Percentiles rank a stretch among this genome's conserved stretches.
phyloP scores from a whole-genome alignment of 2,329 filamentous ascomycete genomes.

The Annulohypoxylon truncatum region DNA sequence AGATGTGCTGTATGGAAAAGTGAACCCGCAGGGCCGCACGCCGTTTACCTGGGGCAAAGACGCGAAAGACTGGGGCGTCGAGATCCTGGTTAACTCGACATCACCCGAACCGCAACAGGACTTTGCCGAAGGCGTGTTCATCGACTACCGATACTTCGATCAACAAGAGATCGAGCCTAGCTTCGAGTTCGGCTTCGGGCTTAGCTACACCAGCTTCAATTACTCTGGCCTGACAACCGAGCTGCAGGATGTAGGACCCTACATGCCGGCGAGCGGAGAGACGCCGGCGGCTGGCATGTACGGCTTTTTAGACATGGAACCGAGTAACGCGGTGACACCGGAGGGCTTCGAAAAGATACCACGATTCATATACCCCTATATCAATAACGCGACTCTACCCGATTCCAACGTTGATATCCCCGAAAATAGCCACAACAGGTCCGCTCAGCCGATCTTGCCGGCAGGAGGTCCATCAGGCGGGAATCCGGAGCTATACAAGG shows the following conservation, averaged over 20 bases:
- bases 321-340: constrained; percentile 52
- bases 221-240: constrained; percentile 74
- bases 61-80: constrained; percentile 73
- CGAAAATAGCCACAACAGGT: constrained; percentile 68
- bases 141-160: constrained; percentile 85
- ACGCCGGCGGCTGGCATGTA: constrained; percentile 72
- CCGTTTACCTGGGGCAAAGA: constrained; percentile 82
- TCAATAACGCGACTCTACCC: constrained; percentile 68
- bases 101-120: constrained; percentile 68
- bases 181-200: constrained; percentile 83
- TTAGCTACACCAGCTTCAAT: constrained; percentile 83
- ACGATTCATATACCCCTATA: constrained; percentile 75
- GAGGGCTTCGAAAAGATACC: constrained; percentile 65
- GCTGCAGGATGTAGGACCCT: constrained; percentile 59
- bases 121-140: constrained; percentile 81
- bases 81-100: constrained; percentile 74
- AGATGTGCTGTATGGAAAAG: constrained; percentile 81
- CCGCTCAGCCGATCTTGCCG: constrained; percentile 65
- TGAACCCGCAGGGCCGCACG: constrained; percentile 79
- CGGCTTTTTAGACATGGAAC: constrained; percentile 60
- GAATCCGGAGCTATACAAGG: constrained; percentile 74
- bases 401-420: constrained; percentile 59
- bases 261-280: constrained; percentile 68
- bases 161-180: constrained; percentile 70
- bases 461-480: constrained; percentile 69